These are phyloP conservation scores for Lipomyces japonicus DNA, from an alignment of 805 yeast species.

Conservation along the genomic window DNA sequence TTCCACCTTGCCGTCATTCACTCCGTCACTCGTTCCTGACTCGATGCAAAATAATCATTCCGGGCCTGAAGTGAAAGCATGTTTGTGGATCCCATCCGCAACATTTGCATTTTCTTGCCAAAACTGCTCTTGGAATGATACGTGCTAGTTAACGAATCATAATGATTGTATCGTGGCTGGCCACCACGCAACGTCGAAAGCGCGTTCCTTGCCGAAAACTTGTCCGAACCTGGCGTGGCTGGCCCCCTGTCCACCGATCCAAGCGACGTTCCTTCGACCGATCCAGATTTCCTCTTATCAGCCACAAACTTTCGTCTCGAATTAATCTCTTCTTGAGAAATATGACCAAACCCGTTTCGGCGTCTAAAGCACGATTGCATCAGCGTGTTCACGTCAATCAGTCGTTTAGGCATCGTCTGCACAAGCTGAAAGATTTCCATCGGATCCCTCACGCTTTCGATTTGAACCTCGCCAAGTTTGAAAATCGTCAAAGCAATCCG, in stretches of 20 bases:
- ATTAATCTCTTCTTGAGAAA: constrained; percentile 77
- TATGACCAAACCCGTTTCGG: constrained; percentile 64
- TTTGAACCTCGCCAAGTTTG: constrained; percentile 66
- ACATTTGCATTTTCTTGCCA: constrained; percentile 13
- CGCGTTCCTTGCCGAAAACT: not conserved
- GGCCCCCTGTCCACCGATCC: not conserved
- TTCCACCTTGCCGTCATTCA: not conserved
- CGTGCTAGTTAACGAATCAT: constrained; percentile 11
- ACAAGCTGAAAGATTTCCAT: constrained; percentile 77
- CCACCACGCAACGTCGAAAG: not conserved
- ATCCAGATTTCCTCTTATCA: constrained; percentile 48
- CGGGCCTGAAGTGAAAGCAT: constrained; percentile 23
- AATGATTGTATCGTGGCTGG: constrained; percentile 7
- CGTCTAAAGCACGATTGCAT: constrained; percentile 74
- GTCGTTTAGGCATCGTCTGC: constrained; percentile 72
- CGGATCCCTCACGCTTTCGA: constrained; percentile 44
- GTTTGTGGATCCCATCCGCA: constrained; percentile 17
- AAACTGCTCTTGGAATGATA: constrained; percentile 13
- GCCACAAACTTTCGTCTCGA: constrained; percentile 75
- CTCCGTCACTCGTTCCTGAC: not conserved
- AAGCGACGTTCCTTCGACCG: not conserved
- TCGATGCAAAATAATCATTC: constrained; percentile 20
- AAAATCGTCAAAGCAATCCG: constrained; percentile 76
- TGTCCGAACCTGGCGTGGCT: not conserved
- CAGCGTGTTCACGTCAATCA: constrained; percentile 65